These are phyloP conservation scores for Trametes versicolor DNA, from an alignment of 1,284 basidiomycete genomes.

Conservation along the genomic window DNA sequence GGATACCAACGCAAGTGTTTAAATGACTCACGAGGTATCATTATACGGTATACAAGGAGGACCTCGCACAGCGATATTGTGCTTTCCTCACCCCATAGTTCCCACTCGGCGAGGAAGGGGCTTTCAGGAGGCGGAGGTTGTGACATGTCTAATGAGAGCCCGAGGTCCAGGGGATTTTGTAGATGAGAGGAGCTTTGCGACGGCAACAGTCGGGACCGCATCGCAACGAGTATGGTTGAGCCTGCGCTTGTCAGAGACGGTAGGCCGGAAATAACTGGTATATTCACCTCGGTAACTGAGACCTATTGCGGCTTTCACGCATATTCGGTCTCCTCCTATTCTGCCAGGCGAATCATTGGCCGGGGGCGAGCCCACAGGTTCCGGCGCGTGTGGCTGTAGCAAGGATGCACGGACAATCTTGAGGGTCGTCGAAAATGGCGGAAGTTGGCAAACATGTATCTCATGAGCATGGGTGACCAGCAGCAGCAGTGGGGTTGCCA, in stretches of 20 bases:
- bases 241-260: conserved; percentile 50
- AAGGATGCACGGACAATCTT: conserved; percentile 39
- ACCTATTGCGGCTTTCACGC: conserved; percentile 70
- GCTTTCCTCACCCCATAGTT: conserved; percentile 68
- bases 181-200: conserved; percentile 34
- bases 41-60: conserved; percentile 54
- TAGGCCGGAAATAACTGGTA: neutral
- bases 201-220: conserved; percentile 54
- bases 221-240: conserved; percentile 69
- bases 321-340: conserved; percentile 57
- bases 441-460: conserved; percentile 40
- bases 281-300: conserved; percentile 67
- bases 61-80: conserved; percentile 72
- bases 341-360: conserved; percentile 47
- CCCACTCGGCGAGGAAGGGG: conserved; percentile 59
- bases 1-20: neutral
- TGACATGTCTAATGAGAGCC: conserved; percentile 51
- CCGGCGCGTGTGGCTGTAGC: conserved; percentile 31
- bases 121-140: conserved; percentile 41
- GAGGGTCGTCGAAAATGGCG: conserved; percentile 31
- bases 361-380: conserved; percentile 33
- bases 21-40: conserved; percentile 21
- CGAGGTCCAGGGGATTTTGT: conserved; percentile 57
- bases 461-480: conserved; percentile 46
- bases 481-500: conserved; percentile 40